Conservation (phyloP, 2,329 filamentous ascomycete genomes). For the Sphaerulina vaccinii region DNA sequence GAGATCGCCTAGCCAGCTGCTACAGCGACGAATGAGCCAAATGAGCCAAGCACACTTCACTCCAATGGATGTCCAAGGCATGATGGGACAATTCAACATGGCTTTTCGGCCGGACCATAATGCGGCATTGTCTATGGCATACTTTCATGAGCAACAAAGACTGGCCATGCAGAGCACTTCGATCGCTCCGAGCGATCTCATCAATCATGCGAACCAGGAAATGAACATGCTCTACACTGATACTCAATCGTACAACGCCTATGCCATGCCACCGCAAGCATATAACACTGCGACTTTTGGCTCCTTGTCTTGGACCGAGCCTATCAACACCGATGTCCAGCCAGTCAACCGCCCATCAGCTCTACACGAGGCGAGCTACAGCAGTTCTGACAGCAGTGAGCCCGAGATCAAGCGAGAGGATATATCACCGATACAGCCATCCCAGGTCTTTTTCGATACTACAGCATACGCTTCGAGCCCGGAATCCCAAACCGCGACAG, state of each 20-base stretch:
- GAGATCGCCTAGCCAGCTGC: conserved; percentile 25
- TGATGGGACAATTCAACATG: conserved; percentile 34
- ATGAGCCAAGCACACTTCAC: conserved; percentile 30
- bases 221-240: conserved; percentile 18
- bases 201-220: conserved; percentile 14
- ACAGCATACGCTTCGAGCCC: conserved; percentile 31
- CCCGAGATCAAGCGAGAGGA: conserved; percentile 47
- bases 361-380: conserved; percentile 31
- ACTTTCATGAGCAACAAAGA: conserved; percentile 23
- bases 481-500: conserved; percentile 48
- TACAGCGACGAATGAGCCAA: conserved; percentile 32
- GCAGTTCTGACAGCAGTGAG: conserved; percentile 31
- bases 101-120: conserved; percentile 30
- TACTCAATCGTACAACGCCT: conserved; percentile 14
- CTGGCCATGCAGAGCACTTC: conserved; percentile 21
- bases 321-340: conserved; percentile 13
- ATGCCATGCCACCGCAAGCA: conserved; percentile 11
- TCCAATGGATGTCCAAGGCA: conserved; percentile 27
- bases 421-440: conserved; percentile 44
- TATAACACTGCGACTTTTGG: conserved; percentile 26
- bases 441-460: conserved; percentile 40
- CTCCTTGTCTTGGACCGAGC: conserved; percentile 25
- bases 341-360: conserved; percentile 19
- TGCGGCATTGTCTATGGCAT: conserved; percentile 20
- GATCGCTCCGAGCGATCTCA: conserved; percentile 27